These are phyloP conservation scores for Byssochlamys sp. DNA, from an alignment of 2,329 filamentous ascomycete species.

Conservation along the genomic window DNA sequence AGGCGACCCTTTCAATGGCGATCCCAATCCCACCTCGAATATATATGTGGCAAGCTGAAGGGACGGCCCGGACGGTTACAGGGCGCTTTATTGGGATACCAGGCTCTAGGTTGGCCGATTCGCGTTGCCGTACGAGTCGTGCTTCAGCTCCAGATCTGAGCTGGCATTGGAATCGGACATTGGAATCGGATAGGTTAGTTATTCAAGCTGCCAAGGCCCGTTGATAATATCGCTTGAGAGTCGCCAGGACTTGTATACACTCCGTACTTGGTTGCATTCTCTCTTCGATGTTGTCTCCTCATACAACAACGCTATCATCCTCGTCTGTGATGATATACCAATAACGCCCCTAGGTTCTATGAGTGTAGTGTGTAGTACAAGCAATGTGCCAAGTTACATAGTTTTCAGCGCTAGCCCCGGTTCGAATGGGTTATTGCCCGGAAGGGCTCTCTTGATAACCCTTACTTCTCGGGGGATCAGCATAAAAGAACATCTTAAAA, in stretches of 20 bases:
- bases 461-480: not conserved
- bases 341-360: too few relatives aligned
- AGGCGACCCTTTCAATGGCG: not conserved
- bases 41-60: not conserved
- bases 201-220: not conserved
- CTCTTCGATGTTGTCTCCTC: too few relatives aligned
- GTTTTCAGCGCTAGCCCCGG: not conserved
- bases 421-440: not conserved
- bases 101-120: not conserved
- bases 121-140: not conserved
- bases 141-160: not conserved
- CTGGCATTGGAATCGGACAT: not conserved
- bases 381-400: not conserved
- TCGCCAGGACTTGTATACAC: too few relatives aligned
- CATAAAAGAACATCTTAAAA: too few relatives aligned
- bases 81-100: not conserved
- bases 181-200: not conserved
- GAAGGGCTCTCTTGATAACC: not conserved
- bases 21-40: not conserved
- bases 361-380: not conserved
- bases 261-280: too few relatives aligned
- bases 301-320: too few relatives aligned
- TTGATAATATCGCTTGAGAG: too few relatives aligned
- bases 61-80: not conserved
- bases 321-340: too few relatives aligned